phyloP scores from a whole-genome alignment of 768 basidiomycete genomes.

The Boletus subparvulus region DNA sequence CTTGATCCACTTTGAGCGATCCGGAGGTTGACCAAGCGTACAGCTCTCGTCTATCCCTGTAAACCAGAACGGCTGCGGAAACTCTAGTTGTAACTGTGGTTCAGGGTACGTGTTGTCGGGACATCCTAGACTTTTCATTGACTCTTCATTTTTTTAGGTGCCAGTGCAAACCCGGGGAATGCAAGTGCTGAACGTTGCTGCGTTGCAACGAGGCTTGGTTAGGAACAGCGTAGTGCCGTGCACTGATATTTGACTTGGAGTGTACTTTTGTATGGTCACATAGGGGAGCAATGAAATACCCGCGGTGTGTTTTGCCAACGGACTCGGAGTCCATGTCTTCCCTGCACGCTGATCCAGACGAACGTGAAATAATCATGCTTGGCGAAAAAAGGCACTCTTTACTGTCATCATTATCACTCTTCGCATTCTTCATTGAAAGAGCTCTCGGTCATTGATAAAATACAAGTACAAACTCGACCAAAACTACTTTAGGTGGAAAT shows the following conservation, averaged over 20 bases:
- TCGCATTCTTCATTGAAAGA: too few species aligned
- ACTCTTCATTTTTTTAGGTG: not conserved
- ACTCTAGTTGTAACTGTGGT: not conserved
- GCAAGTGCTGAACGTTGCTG: not conserved
- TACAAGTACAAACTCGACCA: too few species aligned
- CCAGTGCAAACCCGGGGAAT: not conserved
- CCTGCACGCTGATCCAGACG: too few species aligned
- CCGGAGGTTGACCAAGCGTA: not conserved
- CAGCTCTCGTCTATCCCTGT: slow-evolving; percentile 4
- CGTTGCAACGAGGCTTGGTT: not conserved
- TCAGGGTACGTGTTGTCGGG: not conserved
- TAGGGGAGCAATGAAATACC: too few species aligned
- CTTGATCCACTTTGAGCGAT: not conserved
- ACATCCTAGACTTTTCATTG: not conserved
- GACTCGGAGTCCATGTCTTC: too few species aligned
- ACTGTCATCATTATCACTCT: too few species aligned
- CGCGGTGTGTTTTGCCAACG: too few species aligned
- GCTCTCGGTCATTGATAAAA: too few species aligned
- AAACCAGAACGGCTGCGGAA: slow-evolving; percentile 12
- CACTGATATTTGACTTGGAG: not conserved
- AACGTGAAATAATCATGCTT: too few species aligned
- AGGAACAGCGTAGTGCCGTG: not conserved
- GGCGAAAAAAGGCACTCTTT: too few species aligned
- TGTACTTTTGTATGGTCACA: not conserved
- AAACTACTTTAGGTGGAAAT: too few species aligned